Evolutionary conservation across 2,329 filamentous ascomycete species (phyloP), one percentile per base, ranked within the genome.

Genomic region (Apiospora arundinis): DNA sequence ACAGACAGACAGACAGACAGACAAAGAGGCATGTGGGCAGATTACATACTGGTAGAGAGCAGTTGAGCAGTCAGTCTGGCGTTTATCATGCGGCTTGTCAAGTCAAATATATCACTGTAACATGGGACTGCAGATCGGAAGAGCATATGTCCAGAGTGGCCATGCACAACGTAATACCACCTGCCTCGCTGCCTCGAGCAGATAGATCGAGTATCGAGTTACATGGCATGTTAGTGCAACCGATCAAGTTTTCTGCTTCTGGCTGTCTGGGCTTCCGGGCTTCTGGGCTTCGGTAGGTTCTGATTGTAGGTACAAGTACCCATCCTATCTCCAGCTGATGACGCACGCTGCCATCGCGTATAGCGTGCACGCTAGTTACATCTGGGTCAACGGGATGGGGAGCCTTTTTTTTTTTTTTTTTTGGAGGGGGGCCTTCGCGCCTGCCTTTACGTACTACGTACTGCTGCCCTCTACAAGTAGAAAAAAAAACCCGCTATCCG

Each of bases 141-240:
- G 49, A 56, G 49, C 49, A 32, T 28, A 60, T 28, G n/a, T n/a
- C n/a, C n/a, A 60, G 16, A 60, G 52, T 60, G 37, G 28, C 7
- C 25, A 60, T 37, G 56, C 37, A 60, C 28, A 37, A 60, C 52
- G 25, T 60, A 32, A 18, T 37, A 37, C 28, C 14, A 16, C 49
- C 25, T 56, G 7, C 49, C 28, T 60, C 18, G 18, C 8, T 18
- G 18, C 8, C 45, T 48, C 12, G 18, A 4, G 18, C 12, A 12
- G 32, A 40, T 37, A 23, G 56, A 63, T 63, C 56, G 56, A 63
- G 56, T 63, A 12, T 63, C 56, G 56, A 63, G 56, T 63, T 63
- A 40, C 56, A 63, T 63, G 56, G 56, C 56, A 63, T 63, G 32
- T n/a, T 23, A n/a, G 56, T 40, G 56, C 56, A 12, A 37, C 32